Base-by-base conservation (phyloP, 2,329 filamentous ascomycete genomes). In the Penicillium sp. region DNA sequence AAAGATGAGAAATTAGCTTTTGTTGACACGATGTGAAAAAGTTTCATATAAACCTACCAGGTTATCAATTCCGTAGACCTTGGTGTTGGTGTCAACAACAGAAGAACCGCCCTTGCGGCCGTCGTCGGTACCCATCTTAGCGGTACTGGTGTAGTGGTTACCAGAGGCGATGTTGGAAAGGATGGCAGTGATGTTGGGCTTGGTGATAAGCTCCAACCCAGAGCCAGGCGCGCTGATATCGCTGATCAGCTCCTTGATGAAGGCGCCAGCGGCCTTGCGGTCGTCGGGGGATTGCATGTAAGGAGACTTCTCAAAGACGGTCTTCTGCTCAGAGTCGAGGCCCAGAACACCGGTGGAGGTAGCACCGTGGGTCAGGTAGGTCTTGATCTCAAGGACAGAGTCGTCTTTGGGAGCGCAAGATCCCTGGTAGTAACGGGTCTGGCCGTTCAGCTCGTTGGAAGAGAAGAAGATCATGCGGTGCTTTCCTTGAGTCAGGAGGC, bases 41-140 rank as follows among this genome's bases (percentile, higher is more conserved):
- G 17, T 9, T 2, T 2, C 18, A 56, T 50, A 56, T 85, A 85
- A 30, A 47, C 51, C 33, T 53, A 56, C 60, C 49, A 88, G 74
- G 69, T 88, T 88, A 61, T 87, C 83, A 0, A 82, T 87, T 37
- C 85, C 85, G 61, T 83, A 88, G 6, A 88, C 84, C 69, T 81
- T 83, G 50, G 84, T 82, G 69, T 88, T 75, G 12, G 77, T 66
- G 59, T 88, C 85, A 1, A 88, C 85, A 4, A 88, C 85, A 2
- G 84, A 75, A 5, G 75, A 78, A 18, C 84, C 84, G n/a, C 66
- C 70, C 43, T 69, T 60, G 7, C 80, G 79, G n/a, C 82, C 82
- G 49, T 83, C 80, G 52, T 84, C 78, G 1, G 71, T 75, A 15
- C 85, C 85, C 59, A 88, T 76, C 67, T 86, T 87, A 39, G 80